phyloP scores from a whole-genome alignment of 257 asterid genomes.

The Euphrasia confusa region DNA sequence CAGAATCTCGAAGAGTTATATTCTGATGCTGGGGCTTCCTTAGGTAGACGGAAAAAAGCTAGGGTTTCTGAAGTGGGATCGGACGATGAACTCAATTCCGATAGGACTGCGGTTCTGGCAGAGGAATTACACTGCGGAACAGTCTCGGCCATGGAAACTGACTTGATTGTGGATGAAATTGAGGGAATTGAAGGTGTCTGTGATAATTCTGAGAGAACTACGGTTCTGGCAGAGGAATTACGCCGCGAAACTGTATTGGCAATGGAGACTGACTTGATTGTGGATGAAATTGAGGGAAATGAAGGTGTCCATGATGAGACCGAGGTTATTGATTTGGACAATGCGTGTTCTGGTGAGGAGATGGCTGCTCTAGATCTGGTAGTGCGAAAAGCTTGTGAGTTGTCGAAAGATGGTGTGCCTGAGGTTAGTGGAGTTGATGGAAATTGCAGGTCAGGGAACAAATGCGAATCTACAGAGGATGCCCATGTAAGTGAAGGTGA shows the following conservation, averaged over 20 bases:
- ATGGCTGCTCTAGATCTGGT: neutral
- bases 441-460: conserved; percentile 1
- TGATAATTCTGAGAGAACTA: neutral
- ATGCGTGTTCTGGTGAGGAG: conserved; percentile 15
- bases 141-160: conserved; percentile 25
- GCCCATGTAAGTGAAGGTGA: neutral
- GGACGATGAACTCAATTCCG: conserved; percentile 11
- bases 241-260: too few relatives aligned
- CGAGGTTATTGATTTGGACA: conserved; percentile 23
- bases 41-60: conserved; percentile 7
- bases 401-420: neutral
- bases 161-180: conserved; percentile 18
- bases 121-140: conserved; percentile 24
- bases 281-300: conserved; percentile 20
- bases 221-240: too few relatives aligned
- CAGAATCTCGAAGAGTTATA: conserved; percentile 22
- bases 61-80: conserved; percentile 21
- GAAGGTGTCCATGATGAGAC: conserved; percentile 3
- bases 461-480: neutral
- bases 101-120: conserved; percentile 17
- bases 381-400: neutral
- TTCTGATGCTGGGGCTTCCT: conserved; percentile 16
- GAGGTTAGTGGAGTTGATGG: neutral
- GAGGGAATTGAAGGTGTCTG: conserved; percentile 11
- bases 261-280: conserved; percentile 24